phyloP scores from a whole-genome alignment of 495 filamentous ascomycete species.

The Lasiosphaeria hispida region DNA sequence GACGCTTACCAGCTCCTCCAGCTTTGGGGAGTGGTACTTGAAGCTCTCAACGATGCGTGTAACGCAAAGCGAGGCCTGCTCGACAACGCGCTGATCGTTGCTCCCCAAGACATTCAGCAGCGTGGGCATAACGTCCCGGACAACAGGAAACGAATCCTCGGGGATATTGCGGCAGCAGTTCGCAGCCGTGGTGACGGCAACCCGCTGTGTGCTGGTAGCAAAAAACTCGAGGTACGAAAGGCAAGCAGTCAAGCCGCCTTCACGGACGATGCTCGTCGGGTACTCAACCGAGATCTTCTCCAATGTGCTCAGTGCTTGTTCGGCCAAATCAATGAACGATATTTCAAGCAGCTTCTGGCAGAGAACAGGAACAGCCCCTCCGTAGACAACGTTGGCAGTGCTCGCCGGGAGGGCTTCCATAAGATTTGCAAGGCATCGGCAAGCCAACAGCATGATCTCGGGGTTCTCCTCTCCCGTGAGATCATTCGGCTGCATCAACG shows the following conservation, averaged over 20 bases:
- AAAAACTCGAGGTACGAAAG: slow-evolving; percentile 96
- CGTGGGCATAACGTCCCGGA: slow-evolving; percentile 93
- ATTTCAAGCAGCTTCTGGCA: slow-evolving; percentile 94
- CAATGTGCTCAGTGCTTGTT: slow-evolving; percentile 93
- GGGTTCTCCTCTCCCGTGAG: slow-evolving; percentile 84
- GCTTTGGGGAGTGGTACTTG: slow-evolving; percentile 75
- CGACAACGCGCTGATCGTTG: slow-evolving; percentile 94
- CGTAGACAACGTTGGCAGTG: slow-evolving; percentile 93
- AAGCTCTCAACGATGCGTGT: slow-evolving; percentile 98
- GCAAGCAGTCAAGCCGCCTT: slow-evolving; percentile 92
- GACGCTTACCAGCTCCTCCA: slow-evolving; percentile 87
- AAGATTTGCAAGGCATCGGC: slow-evolving; percentile 91
- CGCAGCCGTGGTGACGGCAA: slow-evolving; percentile 93
- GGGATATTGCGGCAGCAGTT: slow-evolving; percentile 97
- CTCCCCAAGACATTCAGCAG: slow-evolving; percentile 84
- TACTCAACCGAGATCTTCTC: slow-evolving; percentile 98
- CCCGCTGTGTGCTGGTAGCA: slow-evolving; percentile 92
- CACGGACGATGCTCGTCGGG: slow-evolving; percentile 90
- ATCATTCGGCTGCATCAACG: slow-evolving; percentile 86
- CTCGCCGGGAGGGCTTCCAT: slow-evolving; percentile 96
- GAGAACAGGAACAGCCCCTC: slow-evolving; percentile 88
- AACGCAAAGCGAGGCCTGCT: slow-evolving; percentile 94
- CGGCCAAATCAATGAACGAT: slow-evolving; percentile 92
- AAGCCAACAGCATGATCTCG: slow-evolving; percentile 96
- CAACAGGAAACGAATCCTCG: slow-evolving; percentile 83